Evolutionary conservation across 2,329 filamentous ascomycete species (phyloP), one percentile per base, ranked within the genome.

Genomic region (Metarhizium brunneum): DNA sequence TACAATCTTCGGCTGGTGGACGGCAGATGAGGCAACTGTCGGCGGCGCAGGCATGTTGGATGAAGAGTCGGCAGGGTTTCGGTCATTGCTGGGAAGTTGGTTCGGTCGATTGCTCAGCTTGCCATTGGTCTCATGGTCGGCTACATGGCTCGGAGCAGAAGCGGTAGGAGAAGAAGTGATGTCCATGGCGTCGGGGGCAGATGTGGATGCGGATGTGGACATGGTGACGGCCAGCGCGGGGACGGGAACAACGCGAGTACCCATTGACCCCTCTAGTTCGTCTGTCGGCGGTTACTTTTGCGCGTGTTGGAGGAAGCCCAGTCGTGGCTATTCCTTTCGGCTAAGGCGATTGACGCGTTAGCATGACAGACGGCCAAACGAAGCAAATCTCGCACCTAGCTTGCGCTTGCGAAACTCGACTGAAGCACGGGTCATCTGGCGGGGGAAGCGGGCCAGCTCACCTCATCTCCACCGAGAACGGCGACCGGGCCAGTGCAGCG

Each of bases 1-100:
- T 16, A 97, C 91, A 48, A 96, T 92, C 74, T 99, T 99, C 57
- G 94, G 92, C 68, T 96, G 92, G 68, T 95, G 90, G 53, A 92
- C 86, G 50, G 87, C 87, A 5, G 87, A 86, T 85, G n/a, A 77
- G 73, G 2, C 76, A 72, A 20, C 73, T 2, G 77, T 73, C 6
- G 72, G 69, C 16, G 78, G 78, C 25, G 78, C 77, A 38, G 78
- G 71, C 78, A 81, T 81, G 47, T 69, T 71, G 53, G 66, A 56
- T 18, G 56, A 70, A 52, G 69, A 70, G 54, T 63, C 67, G 38
- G 55, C 56, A 14, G 50, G 52, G 47, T 42, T 60, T 43, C 70
- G 68, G n/a, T 80, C 75, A 56, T 68, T 69, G n/a, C 62, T 68
- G 6, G 71, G 65, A 29, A 69, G 61, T 45, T 68, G 66, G 61